These are phyloP conservation scores for Ceratobasidium sp. DNA, from an alignment of 1,284 basidiomycete species.

Conservation along the genomic window DNA sequence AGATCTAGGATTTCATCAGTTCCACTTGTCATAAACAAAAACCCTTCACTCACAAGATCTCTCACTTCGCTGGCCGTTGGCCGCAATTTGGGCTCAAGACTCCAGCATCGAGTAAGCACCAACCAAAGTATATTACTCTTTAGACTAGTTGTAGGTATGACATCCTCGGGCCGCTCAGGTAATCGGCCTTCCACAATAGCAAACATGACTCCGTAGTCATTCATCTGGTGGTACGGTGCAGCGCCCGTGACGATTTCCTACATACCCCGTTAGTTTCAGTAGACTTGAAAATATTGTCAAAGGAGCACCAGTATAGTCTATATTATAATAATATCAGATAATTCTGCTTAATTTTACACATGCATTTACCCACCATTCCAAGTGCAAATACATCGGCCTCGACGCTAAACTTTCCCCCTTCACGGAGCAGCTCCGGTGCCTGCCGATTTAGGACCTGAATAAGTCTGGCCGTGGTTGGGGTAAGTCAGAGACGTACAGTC, in stretches of 20 bases:
- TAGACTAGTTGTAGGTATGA: neutral
- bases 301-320: constrained; percentile 5
- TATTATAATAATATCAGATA: neutral
- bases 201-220: constrained; percentile 6
- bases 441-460: neutral
- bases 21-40: too few species aligned
- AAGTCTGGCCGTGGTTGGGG: neutral
- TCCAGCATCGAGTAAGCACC: constrained; percentile 8
- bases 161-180: constrained; percentile 4
- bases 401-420: neutral
- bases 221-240: neutral
- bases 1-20: too few species aligned
- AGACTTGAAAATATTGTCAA: neutral
- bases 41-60: neutral
- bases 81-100: neutral
- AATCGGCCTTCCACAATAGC: neutral
- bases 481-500: neutral
- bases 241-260: constrained; percentile 18
- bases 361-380: constrained; percentile 23
- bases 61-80: neutral
- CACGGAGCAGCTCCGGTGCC: constrained; percentile 28
- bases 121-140: neutral
- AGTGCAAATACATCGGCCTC: constrained; percentile 22
- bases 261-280: neutral
- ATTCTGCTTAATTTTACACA: neutral